Evolutionary conservation across 169 alveolate species (phyloP).

Genomic region (Eimeria sp.): DNA sequence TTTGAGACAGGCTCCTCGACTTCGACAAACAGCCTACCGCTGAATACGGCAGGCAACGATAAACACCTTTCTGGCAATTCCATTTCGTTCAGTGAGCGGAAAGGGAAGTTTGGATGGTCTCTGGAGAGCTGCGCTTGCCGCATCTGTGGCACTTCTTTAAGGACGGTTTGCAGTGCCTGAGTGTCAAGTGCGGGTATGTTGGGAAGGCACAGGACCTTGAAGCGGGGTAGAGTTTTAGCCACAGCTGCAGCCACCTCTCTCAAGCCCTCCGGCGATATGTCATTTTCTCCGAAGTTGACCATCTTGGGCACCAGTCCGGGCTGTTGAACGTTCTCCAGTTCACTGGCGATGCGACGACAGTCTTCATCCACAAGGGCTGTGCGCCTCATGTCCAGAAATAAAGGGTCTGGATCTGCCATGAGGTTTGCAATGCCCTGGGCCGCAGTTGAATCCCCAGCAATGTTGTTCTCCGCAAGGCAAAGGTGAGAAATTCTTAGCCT

Average conservation of each 20-base stretch:
- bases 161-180: not conserved
- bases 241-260: constrained; percentile 26
- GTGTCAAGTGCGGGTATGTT: constrained; percentile 7
- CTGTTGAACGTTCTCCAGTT: constrained; percentile 2
- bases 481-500: constrained; percentile 33
- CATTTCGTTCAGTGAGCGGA: constrained; percentile 23
- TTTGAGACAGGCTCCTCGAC: not conserved
- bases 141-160: constrained; percentile 34
- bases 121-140: constrained; percentile 57
- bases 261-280: constrained; percentile 31
- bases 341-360: constrained; percentile 28
- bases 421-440: constrained; percentile 35
- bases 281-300: constrained; percentile 46
- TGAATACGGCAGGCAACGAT: constrained; percentile 45
- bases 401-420: constrained; percentile 10
- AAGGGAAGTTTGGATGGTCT: constrained; percentile 5
- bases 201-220: constrained; percentile 51
- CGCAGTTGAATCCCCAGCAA: constrained; percentile 6
- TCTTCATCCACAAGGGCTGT: constrained; percentile 52
- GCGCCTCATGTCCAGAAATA: constrained; percentile 56
- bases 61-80: constrained; percentile 49
- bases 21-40: constrained; percentile 68
- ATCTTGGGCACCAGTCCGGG: constrained; percentile 37
- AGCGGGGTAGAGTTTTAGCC: constrained; percentile 43
- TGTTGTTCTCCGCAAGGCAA: constrained; percentile 33